Evolutionary conservation across 352 stramenopile species (phyloP), one percentile per base, ranked within the genome.

Genomic region (Plasmopara viticola): DNA sequence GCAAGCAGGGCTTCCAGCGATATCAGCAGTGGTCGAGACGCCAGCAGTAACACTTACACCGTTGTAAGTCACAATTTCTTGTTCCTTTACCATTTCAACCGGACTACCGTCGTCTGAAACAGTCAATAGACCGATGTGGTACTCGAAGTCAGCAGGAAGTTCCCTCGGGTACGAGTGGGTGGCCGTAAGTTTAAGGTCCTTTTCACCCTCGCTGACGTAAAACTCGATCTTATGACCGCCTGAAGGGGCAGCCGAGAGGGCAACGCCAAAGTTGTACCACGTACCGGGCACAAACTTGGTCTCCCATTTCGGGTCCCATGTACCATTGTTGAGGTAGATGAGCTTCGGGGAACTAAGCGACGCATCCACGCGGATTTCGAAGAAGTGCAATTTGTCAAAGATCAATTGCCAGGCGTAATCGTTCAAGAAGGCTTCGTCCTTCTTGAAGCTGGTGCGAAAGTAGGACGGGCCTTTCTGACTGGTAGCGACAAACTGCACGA

Each of bases 51-150:
- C 33, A 14, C 9, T 38, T 6, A 84, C 54, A 14, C 73, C 70
- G 56, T 69, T 84, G 59, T 79, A 84, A 33, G 63, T 64, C 30
- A 84, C 54, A 7, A 80, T 52, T 44, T 84, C 73, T 47, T 79
- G 68, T 12, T 51, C 57, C 2, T 59, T 50, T 2, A 60, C 64
- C 70, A 84, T 25, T 25, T 25, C 73, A 50, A 62, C 48, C 9
- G 70, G 68, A 5, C 53, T 56, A 14, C 60, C 53, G 69, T 72
- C 39, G 70, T 76, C 53, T 78, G 60, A 44, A 78, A 38, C 60
- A 37, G 68, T 81, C 56, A 81, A 58, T 46, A 81, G 55, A 25
- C 68, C 70, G 38, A 62, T 76, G 62, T 81, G 70, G 49, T 78
- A 64, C 50, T 78, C 68, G 3, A 25, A 25, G 20, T 25, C 20